Evolutionary conservation across 495 filamentous ascomycete genomes (phyloP).

Genomic region (Talaromyces liani): DNA sequence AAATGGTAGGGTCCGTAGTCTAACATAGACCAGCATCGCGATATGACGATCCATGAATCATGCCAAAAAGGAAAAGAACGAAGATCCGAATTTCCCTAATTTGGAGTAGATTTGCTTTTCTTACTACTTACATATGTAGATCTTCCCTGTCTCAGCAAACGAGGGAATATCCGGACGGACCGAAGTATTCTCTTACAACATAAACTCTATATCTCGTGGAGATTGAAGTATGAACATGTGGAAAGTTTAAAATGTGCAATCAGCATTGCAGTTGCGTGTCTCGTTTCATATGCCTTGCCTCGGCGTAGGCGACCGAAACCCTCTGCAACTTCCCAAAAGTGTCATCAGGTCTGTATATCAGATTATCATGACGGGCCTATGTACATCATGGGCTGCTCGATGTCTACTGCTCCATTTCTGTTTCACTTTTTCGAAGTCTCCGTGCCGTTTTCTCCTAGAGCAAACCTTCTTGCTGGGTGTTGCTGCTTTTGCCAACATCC

Average conservation of each 20-base stretch:
- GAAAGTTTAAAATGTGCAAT: background rate
- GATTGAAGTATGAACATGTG: background rate
- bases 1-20: background rate
- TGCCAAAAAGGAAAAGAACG: background rate
- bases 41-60: background rate
- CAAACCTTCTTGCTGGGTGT: background rate
- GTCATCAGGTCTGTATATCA: background rate
- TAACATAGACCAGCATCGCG: background rate
- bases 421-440: background rate
- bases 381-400: background rate
- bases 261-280: background rate
- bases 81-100: background rate
- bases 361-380: background rate
- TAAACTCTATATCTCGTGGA: background rate
- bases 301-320: background rate
- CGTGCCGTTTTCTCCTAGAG: background rate
- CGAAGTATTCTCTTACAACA: background rate
- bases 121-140: background rate
- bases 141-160: background rate
- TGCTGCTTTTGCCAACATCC: background rate
- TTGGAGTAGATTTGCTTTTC: background rate
- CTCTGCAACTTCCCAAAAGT: background rate
- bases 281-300: background rate
- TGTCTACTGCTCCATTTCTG: background rate
- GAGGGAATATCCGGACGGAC: background rate